A percentile compares a stretch with the other conserved stretches of the same genome.
Conservation (phyloP, 495 filamentous ascomycete genomes). For the Parathielavia appendiculata region DNA sequence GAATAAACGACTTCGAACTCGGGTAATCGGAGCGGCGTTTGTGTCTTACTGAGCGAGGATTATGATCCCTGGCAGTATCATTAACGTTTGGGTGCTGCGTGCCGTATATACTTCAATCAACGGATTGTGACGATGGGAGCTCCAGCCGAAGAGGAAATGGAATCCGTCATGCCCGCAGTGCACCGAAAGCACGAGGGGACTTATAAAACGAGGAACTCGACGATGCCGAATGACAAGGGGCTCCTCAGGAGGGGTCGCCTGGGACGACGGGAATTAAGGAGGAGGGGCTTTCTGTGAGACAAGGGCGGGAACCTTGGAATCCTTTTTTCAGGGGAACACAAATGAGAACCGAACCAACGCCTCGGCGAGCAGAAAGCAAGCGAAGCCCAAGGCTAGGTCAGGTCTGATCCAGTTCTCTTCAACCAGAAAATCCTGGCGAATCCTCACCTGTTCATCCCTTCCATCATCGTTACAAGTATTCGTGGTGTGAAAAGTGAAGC, state of each 20-base stretch:
- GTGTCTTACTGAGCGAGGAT: neutral
- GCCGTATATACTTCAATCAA: neutral
- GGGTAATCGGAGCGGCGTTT: conserved; percentile 5
- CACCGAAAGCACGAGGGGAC: neutral
- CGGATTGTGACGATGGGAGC: neutral
- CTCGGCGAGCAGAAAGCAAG: conserved; percentile 10
- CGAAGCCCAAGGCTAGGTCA: neutral
- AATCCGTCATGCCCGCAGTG: neutral
- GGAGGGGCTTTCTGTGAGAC: conserved; percentile 26
- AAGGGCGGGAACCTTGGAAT: conserved; percentile 18
- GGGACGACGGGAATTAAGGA: conserved; percentile 19
- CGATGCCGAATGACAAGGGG: conserved; percentile 7
- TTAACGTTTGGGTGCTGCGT: neutral
- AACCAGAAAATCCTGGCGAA: conserved; percentile 32
- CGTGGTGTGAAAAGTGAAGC: conserved; percentile 9
- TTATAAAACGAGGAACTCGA: conserved; percentile 11
- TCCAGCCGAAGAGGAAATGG: conserved; percentile 4
- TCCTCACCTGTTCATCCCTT: conserved; percentile 21
- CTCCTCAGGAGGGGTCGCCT: conserved; percentile 5
- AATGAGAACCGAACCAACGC: neutral
- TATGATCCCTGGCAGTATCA: neutral
- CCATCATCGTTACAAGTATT: conserved; percentile 23
- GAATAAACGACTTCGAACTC: no score
- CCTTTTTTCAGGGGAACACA: conserved; percentile 20
- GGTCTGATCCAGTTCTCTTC: conserved; percentile 14